Conservation (phyloP, 2,329 filamentous ascomycete species). For the Berkeleyomyces rouxiae region DNA sequence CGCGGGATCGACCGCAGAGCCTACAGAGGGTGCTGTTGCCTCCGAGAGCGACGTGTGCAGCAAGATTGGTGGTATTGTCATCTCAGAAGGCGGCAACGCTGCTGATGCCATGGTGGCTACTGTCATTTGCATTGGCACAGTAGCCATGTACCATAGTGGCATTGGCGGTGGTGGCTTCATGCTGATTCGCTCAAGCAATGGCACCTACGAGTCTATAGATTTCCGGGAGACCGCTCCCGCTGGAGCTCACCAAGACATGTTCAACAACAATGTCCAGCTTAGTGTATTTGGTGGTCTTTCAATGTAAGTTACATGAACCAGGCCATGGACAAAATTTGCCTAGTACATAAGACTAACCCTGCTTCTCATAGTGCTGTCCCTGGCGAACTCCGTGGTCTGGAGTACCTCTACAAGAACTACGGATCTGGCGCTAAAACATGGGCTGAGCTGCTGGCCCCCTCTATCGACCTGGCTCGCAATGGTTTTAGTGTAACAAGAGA, state of each 20-base stretch:
- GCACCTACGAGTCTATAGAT: constrained; percentile 63
- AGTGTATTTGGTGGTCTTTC: constrained; percentile 57
- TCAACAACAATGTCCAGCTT: constrained; percentile 44
- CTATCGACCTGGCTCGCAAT: constrained; percentile 52
- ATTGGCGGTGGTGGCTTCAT: constrained; percentile 70
- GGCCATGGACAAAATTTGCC: neutral
- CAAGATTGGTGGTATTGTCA: constrained; percentile 37
- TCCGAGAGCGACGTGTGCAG: constrained; percentile 44
- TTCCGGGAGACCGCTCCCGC: constrained; percentile 74
- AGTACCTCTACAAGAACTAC: constrained; percentile 55
- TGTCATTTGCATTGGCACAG: constrained; percentile 45
- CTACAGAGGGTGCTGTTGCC: constrained; percentile 37
- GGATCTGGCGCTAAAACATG: constrained; percentile 38
- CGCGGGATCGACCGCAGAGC: neutral
- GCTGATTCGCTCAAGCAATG: constrained; percentile 48
- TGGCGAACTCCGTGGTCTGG: constrained; percentile 55
- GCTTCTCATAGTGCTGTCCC: constrained; percentile 38
- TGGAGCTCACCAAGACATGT: constrained; percentile 69
- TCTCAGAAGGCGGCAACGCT: constrained; percentile 46
- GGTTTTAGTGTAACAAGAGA: constrained; percentile 60
- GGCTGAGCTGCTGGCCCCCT: constrained; percentile 50
- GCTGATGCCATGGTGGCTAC: constrained; percentile 50
- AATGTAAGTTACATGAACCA: constrained; percentile 34
- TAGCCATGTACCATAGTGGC: constrained; percentile 51
- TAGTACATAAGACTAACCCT: no score